Conservation (phyloP, 441 rosid species). For the Arabidopsis lyrata region DNA sequence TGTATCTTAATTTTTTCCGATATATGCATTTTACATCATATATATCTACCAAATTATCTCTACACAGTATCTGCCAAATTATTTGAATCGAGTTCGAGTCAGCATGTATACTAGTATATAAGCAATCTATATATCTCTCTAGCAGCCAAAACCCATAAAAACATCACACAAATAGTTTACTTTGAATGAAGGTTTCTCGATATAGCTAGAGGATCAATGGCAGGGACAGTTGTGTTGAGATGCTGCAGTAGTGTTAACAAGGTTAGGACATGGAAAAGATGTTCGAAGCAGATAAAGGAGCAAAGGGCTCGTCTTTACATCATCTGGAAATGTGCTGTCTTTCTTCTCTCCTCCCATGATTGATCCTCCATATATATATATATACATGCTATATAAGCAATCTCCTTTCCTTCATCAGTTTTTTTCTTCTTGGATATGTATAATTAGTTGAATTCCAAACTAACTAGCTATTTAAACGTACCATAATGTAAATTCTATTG, state of each 20-base stretch:
- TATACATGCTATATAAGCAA: no score
- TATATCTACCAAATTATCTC: constrained; percentile 19
- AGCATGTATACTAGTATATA: constrained; percentile 26
- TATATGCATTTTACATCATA: constrained; percentile 4
- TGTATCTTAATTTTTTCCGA: not conserved
- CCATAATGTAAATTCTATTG: not conserved
- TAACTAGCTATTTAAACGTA: not conserved
- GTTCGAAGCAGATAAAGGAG: constrained; percentile 73
- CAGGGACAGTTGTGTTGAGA: constrained; percentile 16
- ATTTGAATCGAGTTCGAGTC: constrained; percentile 14
- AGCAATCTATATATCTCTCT: not conserved
- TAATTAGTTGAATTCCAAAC: constrained; percentile 6
- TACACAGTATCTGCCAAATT: not conserved
- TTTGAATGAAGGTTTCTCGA: constrained; percentile 17
- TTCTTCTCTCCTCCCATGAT: constrained; percentile 75
- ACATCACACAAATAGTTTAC: not conserved
- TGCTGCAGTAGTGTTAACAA: constrained; percentile 53
- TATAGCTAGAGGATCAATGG: constrained; percentile 12
- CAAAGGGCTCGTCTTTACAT: constrained; percentile 75
- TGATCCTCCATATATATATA: not conserved
- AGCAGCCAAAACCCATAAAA: constrained; percentile 12
- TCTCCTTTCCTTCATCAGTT: not conserved
- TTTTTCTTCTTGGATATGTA: not conserved
- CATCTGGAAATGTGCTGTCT: constrained; percentile 84
- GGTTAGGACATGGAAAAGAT: constrained; percentile 55